These are phyloP conservation scores for Mycena vulgaris DNA, from an alignment of 768 basidiomycete genomes.

Conservation along the genomic window DNA sequence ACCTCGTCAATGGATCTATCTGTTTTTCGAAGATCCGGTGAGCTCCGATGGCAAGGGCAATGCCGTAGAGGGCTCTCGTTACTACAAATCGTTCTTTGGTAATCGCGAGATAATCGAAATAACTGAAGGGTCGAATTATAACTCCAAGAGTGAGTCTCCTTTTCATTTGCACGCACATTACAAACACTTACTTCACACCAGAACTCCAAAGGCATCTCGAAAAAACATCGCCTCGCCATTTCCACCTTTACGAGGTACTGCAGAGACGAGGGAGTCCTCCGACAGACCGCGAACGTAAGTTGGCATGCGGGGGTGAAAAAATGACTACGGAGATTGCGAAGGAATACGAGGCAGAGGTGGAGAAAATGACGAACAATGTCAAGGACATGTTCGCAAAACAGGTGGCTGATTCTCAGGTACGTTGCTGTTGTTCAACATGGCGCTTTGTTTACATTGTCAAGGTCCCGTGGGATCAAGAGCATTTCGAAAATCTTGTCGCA, in stretches of 20 bases:
- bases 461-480: constrained; percentile 16
- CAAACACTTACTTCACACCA: too few relatives aligned
- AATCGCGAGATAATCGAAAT: background rate
- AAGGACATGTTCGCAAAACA: constrained; percentile 4
- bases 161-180: too few relatives aligned
- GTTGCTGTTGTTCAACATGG: background rate
- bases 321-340: background rate
- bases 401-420: background rate
- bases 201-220: too few relatives aligned
- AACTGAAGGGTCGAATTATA: background rate
- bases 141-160: background rate
- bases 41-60: background rate
- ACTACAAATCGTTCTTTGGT: background rate
- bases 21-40: background rate
- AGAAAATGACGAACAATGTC: background rate
- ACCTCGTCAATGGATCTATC: background rate
- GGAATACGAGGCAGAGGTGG: background rate
- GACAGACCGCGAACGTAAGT: background rate
- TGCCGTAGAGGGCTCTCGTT: constrained; percentile 6
- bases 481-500: constrained; percentile 6
- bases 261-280: background rate
- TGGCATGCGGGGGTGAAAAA: background rate
- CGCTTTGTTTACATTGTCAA: too few relatives aligned
- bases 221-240: too few relatives aligned
- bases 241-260: background rate